Evolutionary conservation across 2,329 filamentous ascomycete species (phyloP), one percentile per base, ranked within the genome.

Genomic region (Diaporthe ilicicola): DNA sequence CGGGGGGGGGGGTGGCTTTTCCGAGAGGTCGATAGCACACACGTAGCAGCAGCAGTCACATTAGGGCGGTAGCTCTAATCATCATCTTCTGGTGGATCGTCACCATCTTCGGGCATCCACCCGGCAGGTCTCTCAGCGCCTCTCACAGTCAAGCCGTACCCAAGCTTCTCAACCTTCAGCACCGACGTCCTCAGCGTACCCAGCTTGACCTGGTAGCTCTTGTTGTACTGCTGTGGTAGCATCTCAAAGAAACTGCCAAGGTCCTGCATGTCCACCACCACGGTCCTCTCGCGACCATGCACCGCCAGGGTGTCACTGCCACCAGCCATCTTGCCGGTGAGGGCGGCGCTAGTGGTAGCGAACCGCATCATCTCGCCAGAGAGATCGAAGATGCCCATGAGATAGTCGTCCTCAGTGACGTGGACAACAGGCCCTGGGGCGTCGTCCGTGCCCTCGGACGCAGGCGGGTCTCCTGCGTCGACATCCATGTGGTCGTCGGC

Each of bases 281-380:
- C 92, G 7, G 90, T 90, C 48, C 89, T 81, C 17, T 84, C 76
- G 73, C 80, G 74, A 74, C 67, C 67, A 74, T 72, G 75, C 75
- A 67, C 77, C 76, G 27, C 72, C 74, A 73, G 72, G 70, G 48
- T 50, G 32, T 51, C 65, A 56, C 69, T 72, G 22, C 70, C 62
- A 73, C 48, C 75, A 4, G 84, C 85, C 73, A 86, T 80, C 75
- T 80, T 83, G 17, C 92, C 92, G 9, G 85, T 91, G 6, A 94
- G 92, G 1, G 94, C 94, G 79, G 97, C 93, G 32, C 91, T 90
- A 7, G 95, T 95, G 64, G 97, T 96, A 0, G 94, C 94, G 81
- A 98, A 98, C 37, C 95, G 89, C 96, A 99, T 99, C 85, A 98
- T 87, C 84, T 99, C 96, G 48, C 96, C 96, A 1, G 95, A 95